A percentile compares a stretch with the other conserved stretches of the same genome.
These are phyloP conservation scores for Chrysoporthe cubensis DNA, from an alignment of 2,329 filamentous ascomycete species.

Conservation along the genomic window DNA sequence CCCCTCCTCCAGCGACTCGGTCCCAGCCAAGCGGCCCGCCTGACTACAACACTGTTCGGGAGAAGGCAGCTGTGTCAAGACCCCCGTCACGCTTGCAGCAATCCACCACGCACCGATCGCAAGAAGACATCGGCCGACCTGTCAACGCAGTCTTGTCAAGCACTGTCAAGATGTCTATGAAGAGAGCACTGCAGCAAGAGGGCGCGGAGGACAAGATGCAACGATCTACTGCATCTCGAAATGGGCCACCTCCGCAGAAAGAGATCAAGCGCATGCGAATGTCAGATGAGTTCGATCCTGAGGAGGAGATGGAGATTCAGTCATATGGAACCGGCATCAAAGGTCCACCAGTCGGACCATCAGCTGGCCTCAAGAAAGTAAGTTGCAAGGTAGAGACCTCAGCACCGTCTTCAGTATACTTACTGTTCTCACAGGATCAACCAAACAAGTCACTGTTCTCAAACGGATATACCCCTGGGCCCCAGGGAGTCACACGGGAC, in stretches of 20 bases:
- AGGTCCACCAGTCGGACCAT: constrained; percentile 83
- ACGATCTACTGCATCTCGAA: constrained; percentile 52
- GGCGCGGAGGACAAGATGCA: constrained; percentile 59
- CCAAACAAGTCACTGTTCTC: constrained; percentile 63
- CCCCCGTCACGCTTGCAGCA: constrained; percentile 61
- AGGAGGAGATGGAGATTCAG: constrained; percentile 61
- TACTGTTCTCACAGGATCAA: constrained; percentile 55
- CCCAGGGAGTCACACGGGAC: constrained; percentile 56
- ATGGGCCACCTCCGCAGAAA: constrained; percentile 67
- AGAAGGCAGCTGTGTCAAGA: constrained; percentile 42
- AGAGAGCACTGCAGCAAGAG: constrained; percentile 73
- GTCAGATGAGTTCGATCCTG: constrained; percentile 66
- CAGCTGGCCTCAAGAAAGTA: constrained; percentile 71
- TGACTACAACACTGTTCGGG: constrained; percentile 46
- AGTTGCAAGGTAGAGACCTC: constrained; percentile 31
- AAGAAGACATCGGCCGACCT: constrained; percentile 64
- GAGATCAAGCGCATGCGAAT: constrained; percentile 83
- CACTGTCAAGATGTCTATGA: constrained; percentile 70
- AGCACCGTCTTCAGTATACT: constrained; percentile 34
- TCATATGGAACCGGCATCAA: constrained; percentile 66
- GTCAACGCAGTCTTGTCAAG: constrained; percentile 63
- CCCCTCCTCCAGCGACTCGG: constrained; percentile 63
- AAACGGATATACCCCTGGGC: constrained; percentile 63
- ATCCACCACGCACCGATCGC: constrained; percentile 52
- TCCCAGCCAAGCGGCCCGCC: constrained; percentile 57